Conservation (phyloP, 352 stramenopile genomes). For the Pythium sukuiense region DNA sequence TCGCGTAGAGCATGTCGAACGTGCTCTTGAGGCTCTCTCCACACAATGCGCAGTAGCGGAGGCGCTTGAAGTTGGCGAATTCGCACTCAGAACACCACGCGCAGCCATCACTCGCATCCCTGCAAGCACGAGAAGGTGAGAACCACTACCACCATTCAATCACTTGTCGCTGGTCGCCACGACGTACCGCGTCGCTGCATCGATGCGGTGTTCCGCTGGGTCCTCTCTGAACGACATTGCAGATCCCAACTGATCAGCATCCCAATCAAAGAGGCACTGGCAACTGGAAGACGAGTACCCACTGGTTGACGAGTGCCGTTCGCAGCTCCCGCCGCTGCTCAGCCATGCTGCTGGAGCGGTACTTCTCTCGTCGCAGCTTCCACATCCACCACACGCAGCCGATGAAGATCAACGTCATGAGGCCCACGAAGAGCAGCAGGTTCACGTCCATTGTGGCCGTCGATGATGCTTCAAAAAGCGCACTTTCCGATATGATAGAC, state of each 20-base stretch:
- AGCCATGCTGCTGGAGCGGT: constrained; percentile 9
- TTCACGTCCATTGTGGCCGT: constrained; percentile 23
- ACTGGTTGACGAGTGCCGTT: constrained; percentile 36
- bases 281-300: constrained; percentile 3
- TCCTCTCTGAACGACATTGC: constrained; percentile 13
- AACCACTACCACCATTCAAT: not conserved
- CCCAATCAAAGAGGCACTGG: constrained; percentile 2
- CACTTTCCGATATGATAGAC: not conserved
- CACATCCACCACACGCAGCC: constrained; percentile 35
- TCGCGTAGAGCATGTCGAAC: constrained; percentile 27
- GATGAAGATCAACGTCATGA: constrained; percentile 36
- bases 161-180: no score
- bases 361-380: constrained; percentile 27
- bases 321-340: constrained; percentile 21
- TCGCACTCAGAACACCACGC: constrained; percentile 36
- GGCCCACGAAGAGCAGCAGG: constrained; percentile 39
- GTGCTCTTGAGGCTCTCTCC: constrained; percentile 26
- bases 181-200: constrained; percentile 38
- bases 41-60: constrained; percentile 45
- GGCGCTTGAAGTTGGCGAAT: constrained; percentile 48
- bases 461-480: no score
- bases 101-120: constrained; percentile 37
- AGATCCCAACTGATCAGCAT: not conserved
- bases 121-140: constrained; percentile 7
- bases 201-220: constrained; percentile 42